Percentiles rank a stretch among this genome's conserved stretches.
Conservation (phyloP, 2,329 filamentous ascomycete genomes). For the Ceratocystis colombiana region DNA sequence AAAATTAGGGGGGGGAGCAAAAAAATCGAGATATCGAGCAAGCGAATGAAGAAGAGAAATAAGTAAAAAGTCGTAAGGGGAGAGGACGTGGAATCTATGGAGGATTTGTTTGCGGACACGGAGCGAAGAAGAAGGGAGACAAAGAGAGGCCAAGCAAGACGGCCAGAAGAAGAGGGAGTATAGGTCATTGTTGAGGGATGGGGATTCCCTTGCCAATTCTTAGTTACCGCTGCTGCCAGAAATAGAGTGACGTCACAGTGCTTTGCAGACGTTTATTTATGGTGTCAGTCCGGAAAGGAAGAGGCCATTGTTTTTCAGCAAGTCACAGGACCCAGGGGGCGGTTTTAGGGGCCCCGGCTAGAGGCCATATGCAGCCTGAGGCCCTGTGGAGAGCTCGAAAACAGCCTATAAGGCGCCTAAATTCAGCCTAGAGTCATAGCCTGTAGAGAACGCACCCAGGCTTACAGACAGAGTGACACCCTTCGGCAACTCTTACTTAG, state of each 20-base stretch:
- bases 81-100: neutral
- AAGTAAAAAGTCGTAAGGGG: neutral
- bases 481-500: neutral
- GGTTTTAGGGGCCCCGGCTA: too few species aligned
- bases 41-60: neutral
- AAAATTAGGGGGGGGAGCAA: neutral
- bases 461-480: neutral
- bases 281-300: neutral
- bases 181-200: neutral
- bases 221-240: neutral
- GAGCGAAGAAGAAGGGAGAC: neutral
- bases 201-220: neutral
- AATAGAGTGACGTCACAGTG: constrained; percentile 12
- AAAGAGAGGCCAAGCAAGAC: neutral
- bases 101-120: neutral
- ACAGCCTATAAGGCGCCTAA: neutral
- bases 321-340: neutral
- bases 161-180: neutral
- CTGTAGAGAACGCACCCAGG: neutral
- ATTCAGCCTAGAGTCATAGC: neutral
- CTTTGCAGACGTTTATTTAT: neutral
- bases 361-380: neutral
- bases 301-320: neutral
- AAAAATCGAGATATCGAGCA: neutral
- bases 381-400: neutral